Evolutionary conservation across 345 rosid genomes (phyloP).

Genomic region (Euclidium syriacum): DNA sequence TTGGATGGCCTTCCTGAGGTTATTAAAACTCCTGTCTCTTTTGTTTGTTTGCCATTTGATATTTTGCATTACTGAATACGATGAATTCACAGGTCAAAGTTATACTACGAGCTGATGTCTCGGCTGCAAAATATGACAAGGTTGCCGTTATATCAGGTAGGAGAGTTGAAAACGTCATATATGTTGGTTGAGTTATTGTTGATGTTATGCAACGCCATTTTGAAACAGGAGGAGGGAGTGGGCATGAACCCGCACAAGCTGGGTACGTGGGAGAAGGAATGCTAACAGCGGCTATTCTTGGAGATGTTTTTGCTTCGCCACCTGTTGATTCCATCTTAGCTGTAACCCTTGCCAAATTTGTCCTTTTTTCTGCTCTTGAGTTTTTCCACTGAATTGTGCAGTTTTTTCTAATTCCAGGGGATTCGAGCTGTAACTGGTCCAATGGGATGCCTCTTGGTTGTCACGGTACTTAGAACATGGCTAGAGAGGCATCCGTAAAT

Average conservation of each 20-base stretch:
- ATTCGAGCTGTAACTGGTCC: constrained; percentile 95
- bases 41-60: not conserved
- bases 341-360: constrained; percentile 37
- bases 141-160: constrained; percentile 84
- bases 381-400: not conserved
- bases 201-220: not conserved
- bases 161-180: not conserved
- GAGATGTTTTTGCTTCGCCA: constrained; percentile 86
- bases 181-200: not conserved
- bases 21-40: not conserved
- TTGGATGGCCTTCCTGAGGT: constrained; percentile 85
- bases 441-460: constrained; percentile 85
- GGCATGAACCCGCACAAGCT: constrained; percentile 94
- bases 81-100: constrained; percentile 50
- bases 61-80: not conserved
- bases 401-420: constrained; percentile 45
- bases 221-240: constrained; percentile 83
- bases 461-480: constrained; percentile 45
- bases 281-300: constrained; percentile 90
- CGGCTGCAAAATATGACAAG: constrained; percentile 51
- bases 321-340: constrained; percentile 84
- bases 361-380: not conserved
- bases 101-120: constrained; percentile 72
- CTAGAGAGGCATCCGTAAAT: not conserved
- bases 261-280: constrained; percentile 96